These are phyloP conservation scores for Aspergillus asperescens DNA, from an alignment of 495 filamentous ascomycete species.

Conservation along the genomic window DNA sequence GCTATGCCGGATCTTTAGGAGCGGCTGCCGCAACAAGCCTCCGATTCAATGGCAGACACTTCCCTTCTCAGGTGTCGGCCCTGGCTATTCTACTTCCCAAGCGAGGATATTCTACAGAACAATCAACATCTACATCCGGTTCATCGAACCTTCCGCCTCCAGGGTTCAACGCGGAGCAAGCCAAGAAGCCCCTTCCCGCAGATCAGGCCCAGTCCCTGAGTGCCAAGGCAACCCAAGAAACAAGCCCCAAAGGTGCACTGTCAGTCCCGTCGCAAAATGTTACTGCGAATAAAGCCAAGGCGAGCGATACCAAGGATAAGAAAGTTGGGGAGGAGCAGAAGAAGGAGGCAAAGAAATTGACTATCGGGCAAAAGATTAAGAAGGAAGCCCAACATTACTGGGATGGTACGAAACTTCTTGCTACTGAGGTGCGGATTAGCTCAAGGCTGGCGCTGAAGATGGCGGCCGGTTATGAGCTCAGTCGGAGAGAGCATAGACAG, in stretches of 20 bases:
- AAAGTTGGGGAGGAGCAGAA: conserved; percentile 56
- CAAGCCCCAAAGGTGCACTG: conserved; percentile 24
- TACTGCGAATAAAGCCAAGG: conserved; percentile 37
- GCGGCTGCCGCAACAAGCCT: conserved; percentile 45
- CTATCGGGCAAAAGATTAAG: conserved; percentile 86
- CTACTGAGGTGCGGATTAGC: conserved; percentile 88
- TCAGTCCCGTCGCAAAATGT: conserved; percentile 40
- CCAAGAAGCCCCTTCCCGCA: conserved; percentile 74
- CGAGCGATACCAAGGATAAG: conserved; percentile 33
- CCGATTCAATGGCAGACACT: conserved; percentile 50
- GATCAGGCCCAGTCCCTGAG: conserved; percentile 32
- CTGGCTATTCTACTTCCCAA: conserved; percentile 61
- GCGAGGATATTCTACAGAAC: conserved; percentile 67
- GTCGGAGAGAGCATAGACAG: conserved; percentile 85
- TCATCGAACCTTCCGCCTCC: conserved; percentile 70
- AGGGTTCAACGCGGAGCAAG: conserved; percentile 86
- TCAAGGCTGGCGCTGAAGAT: conserved; percentile 88
- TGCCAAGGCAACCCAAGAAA: conserved; percentile 20
- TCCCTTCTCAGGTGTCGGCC: conserved; percentile 57
- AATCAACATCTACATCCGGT: conserved; percentile 48
- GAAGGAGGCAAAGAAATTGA: conserved; percentile 79
- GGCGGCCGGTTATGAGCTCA: conserved; percentile 96
- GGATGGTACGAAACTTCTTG: conserved; percentile 98
- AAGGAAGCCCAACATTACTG: conserved; percentile 91
- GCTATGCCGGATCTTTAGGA: conserved; percentile 32